A percentile compares a stretch with the other conserved stretches of the same genome.
These are phyloP conservation scores for Candida ponderosae DNA, from an alignment of 805 yeast species.

Conservation along the genomic window DNA sequence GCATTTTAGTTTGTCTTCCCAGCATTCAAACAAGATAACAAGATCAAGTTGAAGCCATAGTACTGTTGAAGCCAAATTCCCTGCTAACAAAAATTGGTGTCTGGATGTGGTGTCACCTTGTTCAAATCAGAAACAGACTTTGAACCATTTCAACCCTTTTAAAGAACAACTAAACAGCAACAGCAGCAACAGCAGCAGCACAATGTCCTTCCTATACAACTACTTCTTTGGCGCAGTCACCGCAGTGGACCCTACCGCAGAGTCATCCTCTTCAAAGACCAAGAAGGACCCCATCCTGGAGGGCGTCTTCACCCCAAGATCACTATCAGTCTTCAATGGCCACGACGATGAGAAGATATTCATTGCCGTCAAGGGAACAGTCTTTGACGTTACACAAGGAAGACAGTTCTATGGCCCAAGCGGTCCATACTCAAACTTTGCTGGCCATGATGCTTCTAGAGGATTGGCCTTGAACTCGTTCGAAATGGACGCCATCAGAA, in stretches of 20 bases:
- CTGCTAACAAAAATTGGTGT: too few species aligned
- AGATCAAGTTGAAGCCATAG: too few species aligned
- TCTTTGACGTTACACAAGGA: constrained; percentile 76
- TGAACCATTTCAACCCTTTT: too few species aligned
- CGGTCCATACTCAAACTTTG: constrained; percentile 90
- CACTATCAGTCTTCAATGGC: constrained; percentile 74
- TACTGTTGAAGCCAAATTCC: too few species aligned
- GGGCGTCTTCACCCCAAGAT: constrained; percentile 61
- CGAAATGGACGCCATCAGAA: constrained; percentile 56
- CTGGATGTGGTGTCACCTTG: too few species aligned
- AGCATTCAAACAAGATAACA: too few species aligned
- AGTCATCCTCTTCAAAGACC: constrained; percentile 3
- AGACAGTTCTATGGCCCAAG: constrained; percentile 90
- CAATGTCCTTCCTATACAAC: constrained; percentile 20
- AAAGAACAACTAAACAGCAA: too few species aligned
- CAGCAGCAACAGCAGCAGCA: too few species aligned
- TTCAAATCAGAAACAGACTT: too few species aligned
- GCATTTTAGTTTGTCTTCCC: too few species aligned
- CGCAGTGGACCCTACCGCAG: constrained; percentile 15
- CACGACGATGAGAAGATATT: constrained; percentile 71
- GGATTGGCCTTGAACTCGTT: constrained; percentile 88
- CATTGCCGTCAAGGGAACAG: constrained; percentile 79
- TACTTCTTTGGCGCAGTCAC: constrained; percentile 17
- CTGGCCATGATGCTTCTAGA: constrained; percentile 92
- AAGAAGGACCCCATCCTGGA: constrained; percentile 30